Conservation (phyloP, 345 rosid genomes). For the Salix koriyanagi region DNA sequence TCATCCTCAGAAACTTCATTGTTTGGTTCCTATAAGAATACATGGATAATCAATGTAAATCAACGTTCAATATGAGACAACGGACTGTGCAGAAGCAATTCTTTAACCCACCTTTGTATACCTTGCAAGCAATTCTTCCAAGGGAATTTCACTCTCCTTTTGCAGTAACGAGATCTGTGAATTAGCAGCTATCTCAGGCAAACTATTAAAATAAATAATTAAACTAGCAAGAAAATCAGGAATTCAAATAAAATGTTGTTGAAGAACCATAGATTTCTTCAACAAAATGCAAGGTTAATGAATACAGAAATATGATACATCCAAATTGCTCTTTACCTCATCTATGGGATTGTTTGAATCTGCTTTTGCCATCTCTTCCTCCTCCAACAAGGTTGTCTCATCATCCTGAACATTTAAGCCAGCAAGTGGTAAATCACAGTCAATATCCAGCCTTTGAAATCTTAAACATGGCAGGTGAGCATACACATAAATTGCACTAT, state of each 20-base stretch:
- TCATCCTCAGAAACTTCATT: slow-evolving; percentile 64
- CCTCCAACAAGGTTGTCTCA: slow-evolving; percentile 80
- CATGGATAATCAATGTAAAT: slow-evolving; percentile 19
- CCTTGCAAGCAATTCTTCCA: slow-evolving; percentile 88
- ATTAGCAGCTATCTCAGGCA: slow-evolving; percentile 18
- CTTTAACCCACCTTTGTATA: slow-evolving; percentile 79
- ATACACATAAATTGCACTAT: slow-evolving; percentile 2
- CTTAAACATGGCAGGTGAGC: neutral
- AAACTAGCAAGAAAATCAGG: neutral
- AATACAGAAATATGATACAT: slow-evolving; percentile 14
- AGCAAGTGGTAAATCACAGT: slow-evolving; percentile 14
- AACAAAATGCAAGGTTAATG: slow-evolving; percentile 9
- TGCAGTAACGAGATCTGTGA: slow-evolving; percentile 75
- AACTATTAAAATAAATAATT: slow-evolving; percentile 15
- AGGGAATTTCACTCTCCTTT: slow-evolving; percentile 84
- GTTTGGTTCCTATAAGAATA: slow-evolving; percentile 50
- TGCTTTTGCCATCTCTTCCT: slow-evolving; percentile 78
- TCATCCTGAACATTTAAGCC: slow-evolving; percentile 62
- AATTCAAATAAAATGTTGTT: neutral
- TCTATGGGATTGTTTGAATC: slow-evolving; percentile 58
- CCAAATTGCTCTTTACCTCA: slow-evolving; percentile 52
- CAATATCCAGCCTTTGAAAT: neutral
- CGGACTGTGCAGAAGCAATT: slow-evolving; percentile 20
- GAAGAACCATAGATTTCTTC: neutral
- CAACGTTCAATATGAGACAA: slow-evolving; percentile 9